These are phyloP conservation scores for Herpetomonas samuelpessoai DNA, from an alignment of 208 protist species.

Conservation along the genomic window DNA sequence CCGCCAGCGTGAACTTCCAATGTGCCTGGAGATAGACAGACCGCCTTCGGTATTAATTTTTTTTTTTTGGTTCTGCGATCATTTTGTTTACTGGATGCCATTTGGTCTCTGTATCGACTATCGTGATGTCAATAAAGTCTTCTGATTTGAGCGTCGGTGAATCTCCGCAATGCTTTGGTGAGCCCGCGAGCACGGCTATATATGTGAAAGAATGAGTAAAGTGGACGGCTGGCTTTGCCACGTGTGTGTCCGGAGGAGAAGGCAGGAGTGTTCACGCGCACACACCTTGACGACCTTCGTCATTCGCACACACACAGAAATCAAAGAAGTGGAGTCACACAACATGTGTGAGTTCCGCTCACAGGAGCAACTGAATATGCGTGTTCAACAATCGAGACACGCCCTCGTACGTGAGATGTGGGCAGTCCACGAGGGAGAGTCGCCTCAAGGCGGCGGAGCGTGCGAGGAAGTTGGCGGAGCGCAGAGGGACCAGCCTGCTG, in stretches of 20 bases:
- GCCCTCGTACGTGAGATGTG: slow-evolving; percentile 8
- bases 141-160: not conserved
- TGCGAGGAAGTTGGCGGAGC: slow-evolving; percentile 16
- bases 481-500: slow-evolving; percentile 18
- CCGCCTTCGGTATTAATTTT: not conserved
- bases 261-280: not conserved
- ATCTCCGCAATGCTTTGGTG: not conserved
- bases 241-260: not conserved
- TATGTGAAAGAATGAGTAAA: not conserved
- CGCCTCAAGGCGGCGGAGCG: slow-evolving; percentile 19
- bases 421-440: slow-evolving; percentile 21
- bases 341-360: too few species aligned
- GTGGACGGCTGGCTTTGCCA: not conserved
- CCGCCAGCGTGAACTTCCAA: not conserved
- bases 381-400: slow-evolving; percentile 9
- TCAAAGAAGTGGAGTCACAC: too few species aligned
- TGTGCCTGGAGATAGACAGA: not conserved
- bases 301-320: not conserved
- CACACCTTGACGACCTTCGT: not conserved
- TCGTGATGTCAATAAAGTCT: too few species aligned
- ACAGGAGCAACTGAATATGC: too few species aligned
- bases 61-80: too few species aligned
- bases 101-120: too few species aligned
- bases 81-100: too few species aligned
- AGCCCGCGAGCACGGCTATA: not conserved